Conservation (phyloP, 371 early-diverging fungal species). For the Mortierella sp. region DNA sequence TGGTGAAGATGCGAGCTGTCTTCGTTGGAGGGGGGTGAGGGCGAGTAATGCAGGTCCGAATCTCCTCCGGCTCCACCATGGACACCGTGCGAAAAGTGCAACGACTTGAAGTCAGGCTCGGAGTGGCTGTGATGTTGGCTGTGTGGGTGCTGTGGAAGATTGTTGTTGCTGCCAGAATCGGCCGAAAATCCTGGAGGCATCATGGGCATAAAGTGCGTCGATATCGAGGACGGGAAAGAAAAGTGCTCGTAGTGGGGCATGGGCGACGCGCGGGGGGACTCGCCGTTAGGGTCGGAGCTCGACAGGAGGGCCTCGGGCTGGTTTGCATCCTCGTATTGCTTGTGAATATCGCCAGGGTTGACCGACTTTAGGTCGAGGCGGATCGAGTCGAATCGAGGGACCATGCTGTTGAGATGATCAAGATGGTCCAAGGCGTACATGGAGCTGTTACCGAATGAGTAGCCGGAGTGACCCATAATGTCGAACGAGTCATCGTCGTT, state of each 20-base stretch:
- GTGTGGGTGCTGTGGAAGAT: constrained; percentile 19
- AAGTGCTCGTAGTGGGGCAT: constrained; percentile 55
- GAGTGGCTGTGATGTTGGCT: constrained; percentile 24
- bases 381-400: constrained; percentile 48
- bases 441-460: constrained; percentile 36
- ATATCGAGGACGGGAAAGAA: constrained; percentile 49
- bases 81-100: constrained; percentile 39
- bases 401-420: constrained; percentile 48
- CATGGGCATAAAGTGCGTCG: constrained; percentile 53
- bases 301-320: constrained; percentile 23
- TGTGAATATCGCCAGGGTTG: constrained; percentile 49
- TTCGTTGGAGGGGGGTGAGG: constrained; percentile 31
- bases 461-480: constrained; percentile 45
- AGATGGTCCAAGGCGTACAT: constrained; percentile 51
- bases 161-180: neutral
- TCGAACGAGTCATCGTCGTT: constrained; percentile 55
- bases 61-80: constrained; percentile 14
- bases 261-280: constrained; percentile 44
- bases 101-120: constrained; percentile 32
- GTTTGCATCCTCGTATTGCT: constrained; percentile 31
- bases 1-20: constrained; percentile 40
- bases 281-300: constrained; percentile 43
- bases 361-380: constrained; percentile 56
- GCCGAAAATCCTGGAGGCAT: constrained; percentile 37
- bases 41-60: constrained; percentile 28